Evolutionary conservation across 139 green algal genomes (phyloP).

Genomic region (Chlorella sorokiniana): DNA sequence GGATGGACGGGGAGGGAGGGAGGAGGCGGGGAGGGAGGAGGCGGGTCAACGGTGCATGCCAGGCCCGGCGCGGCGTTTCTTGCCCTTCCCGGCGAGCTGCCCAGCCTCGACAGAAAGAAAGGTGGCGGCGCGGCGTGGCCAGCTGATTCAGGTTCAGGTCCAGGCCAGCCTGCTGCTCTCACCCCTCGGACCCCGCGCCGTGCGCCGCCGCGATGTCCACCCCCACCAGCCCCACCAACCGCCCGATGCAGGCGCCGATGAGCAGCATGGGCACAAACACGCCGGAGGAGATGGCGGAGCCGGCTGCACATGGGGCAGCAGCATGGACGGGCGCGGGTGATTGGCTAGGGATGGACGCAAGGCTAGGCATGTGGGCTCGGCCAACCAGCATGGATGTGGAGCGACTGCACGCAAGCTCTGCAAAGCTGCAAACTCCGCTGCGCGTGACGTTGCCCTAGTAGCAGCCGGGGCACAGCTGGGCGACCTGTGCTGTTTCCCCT

Average conservation of each 20-base stretch:
- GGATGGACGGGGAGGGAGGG: no score
- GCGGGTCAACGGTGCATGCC: background rate
- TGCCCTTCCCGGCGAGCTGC: no score
- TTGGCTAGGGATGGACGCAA: background rate
- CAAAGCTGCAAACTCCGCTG: no score
- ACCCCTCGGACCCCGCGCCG: slow-evolving; percentile 47
- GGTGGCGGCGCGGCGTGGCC: no score
- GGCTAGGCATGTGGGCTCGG: no score
- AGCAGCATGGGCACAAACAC: slow-evolving; percentile 95
- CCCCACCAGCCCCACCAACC: slow-evolving; percentile 49
- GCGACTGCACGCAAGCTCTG: no score
- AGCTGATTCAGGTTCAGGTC: no score
- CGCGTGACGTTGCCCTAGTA: no score
- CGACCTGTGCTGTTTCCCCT: no score
- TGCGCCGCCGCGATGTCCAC: slow-evolving; percentile 46
- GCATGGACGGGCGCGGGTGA: background rate
- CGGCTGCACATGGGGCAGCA: slow-evolving; percentile 13
- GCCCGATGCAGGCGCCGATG: slow-evolving; percentile 75
- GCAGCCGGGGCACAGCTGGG: no score
- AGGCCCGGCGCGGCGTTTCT: background rate
- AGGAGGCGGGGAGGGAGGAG: background rate
- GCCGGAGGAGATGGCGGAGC: slow-evolving; percentile 70
- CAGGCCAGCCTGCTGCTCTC: background rate
- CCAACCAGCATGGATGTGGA: no score
- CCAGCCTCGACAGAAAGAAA: no score